These are phyloP conservation scores for Magnolia officinalis DNA, from an alignment of 164 flowering plant genomes.

Conservation along the genomic window DNA sequence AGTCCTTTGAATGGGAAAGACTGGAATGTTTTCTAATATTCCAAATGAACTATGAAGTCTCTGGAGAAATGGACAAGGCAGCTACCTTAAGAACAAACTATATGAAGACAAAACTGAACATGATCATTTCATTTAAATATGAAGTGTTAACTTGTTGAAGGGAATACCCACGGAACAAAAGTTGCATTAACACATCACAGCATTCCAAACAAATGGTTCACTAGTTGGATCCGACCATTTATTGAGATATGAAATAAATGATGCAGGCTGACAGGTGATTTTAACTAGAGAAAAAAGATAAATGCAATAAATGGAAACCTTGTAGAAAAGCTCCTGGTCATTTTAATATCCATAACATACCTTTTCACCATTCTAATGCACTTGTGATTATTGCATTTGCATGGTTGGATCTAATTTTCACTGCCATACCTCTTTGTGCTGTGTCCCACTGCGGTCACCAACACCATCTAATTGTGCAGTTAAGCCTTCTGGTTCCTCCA, in stretches of 20 bases:
- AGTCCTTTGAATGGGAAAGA: background rate
- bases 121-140: too few species aligned
- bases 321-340: too few species aligned
- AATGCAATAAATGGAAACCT: too few species aligned
- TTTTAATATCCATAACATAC: background rate
- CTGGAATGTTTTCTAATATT: background rate
- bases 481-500: constrained; percentile 37
- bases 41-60: background rate
- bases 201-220: too few species aligned
- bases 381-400: background rate
- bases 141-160: too few species aligned
- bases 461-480: constrained; percentile 22
- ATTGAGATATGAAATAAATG: background rate
- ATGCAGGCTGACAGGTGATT: background rate
- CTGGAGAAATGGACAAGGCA: background rate
- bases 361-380: background rate
- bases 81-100: background rate
- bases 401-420: background rate
- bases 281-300: background rate
- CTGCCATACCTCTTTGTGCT: constrained; percentile 49
- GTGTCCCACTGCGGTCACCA: constrained; percentile 26
- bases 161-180: too few species aligned
- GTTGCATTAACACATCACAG: too few species aligned
- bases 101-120: background rate
- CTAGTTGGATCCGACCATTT: background rate